Percentiles rank a stretch among this genome's conserved stretches.
Evolutionary conservation across 2,329 filamentous ascomycete species (phyloP).

Genomic region (Thermoascus crustaceus): DNA sequence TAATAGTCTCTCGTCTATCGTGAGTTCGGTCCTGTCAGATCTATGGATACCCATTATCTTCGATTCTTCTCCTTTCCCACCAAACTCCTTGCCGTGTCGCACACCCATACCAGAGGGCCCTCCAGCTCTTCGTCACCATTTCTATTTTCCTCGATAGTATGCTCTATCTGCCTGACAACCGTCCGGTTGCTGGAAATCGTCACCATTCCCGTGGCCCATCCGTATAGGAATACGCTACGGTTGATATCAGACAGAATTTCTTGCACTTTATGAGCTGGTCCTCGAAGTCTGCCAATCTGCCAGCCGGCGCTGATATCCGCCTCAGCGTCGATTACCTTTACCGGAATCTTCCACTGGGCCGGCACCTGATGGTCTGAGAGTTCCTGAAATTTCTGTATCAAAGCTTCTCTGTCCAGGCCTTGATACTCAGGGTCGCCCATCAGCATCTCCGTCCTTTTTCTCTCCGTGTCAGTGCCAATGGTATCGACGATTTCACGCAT

Average conservation of each 20-base stretch:
- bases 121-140: constrained; percentile 40
- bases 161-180: constrained; percentile 58
- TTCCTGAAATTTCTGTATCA: constrained; percentile 31
- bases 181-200: constrained; percentile 65
- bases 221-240: constrained; percentile 61
- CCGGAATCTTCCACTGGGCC: constrained; percentile 50
- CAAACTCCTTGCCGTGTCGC: constrained; percentile 56
- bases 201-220: constrained; percentile 56
- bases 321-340: constrained; percentile 47
- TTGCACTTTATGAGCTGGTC: constrained; percentile 35
- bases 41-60: constrained; percentile 20
- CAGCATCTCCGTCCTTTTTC: constrained; percentile 50
- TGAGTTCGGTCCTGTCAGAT: neutral
- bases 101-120: constrained; percentile 58
- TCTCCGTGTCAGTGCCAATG: constrained; percentile 56
- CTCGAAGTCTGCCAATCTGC: constrained; percentile 36
- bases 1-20: constrained; percentile 2
- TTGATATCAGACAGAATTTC: constrained; percentile 54
- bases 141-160: constrained; percentile 46
- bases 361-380: constrained; percentile 50
- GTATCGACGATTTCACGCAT: constrained; percentile 59
- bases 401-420: constrained; percentile 21
- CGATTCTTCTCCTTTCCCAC: constrained; percentile 56
- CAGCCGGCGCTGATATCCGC: constrained; percentile 27
- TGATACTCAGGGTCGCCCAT: constrained; percentile 41